These are phyloP conservation scores for Mycena sanguinolenta DNA, from an alignment of 768 basidiomycete genomes.

Conservation along the genomic window DNA sequence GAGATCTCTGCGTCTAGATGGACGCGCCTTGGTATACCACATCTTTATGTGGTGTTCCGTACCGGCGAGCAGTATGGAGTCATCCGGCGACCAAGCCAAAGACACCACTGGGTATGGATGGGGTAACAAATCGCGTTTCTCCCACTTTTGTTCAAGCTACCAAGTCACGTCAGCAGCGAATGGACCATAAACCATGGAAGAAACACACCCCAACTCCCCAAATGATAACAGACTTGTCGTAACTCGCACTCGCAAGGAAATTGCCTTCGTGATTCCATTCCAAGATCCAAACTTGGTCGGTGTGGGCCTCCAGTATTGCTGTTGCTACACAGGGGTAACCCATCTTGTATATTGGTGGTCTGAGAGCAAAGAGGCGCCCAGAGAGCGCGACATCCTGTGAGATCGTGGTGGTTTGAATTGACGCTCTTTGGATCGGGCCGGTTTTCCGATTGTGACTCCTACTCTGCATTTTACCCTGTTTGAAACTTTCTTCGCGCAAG, in stretches of 20 bases:
- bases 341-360: slow-evolving; percentile 87
- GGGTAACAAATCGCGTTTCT: slow-evolving; percentile 69
- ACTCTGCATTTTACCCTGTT: too few relatives aligned
- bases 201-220: slow-evolving; percentile 86
- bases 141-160: slow-evolving; percentile 72
- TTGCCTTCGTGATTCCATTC: slow-evolving; percentile 94
- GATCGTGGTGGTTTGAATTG: slow-evolving; percentile 49
- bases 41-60: slow-evolving; percentile 87
- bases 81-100: slow-evolving; percentile 95
- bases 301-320: slow-evolving; percentile 86
- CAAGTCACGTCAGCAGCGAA: slow-evolving; percentile 33
- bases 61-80: slow-evolving; percentile 84
- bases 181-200: slow-evolving; percentile 10
- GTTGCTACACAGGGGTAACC: slow-evolving; percentile 90
- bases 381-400: slow-evolving; percentile 52
- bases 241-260: slow-evolving; percentile 89
- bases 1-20: slow-evolving; percentile 30
- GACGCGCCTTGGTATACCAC: slow-evolving; percentile 87
- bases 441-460: neutral
- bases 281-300: slow-evolving; percentile 95
- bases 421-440: too few relatives aligned
- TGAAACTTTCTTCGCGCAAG: neutral
- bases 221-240: slow-evolving; percentile 89
- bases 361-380: slow-evolving; percentile 76
- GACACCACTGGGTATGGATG: slow-evolving; percentile 85